Percentiles rank a stretch among this genome's conserved stretches.
Conservation (phyloP, 2,329 filamentous ascomycete species). For the Arthrobotrys entomopaga region DNA sequence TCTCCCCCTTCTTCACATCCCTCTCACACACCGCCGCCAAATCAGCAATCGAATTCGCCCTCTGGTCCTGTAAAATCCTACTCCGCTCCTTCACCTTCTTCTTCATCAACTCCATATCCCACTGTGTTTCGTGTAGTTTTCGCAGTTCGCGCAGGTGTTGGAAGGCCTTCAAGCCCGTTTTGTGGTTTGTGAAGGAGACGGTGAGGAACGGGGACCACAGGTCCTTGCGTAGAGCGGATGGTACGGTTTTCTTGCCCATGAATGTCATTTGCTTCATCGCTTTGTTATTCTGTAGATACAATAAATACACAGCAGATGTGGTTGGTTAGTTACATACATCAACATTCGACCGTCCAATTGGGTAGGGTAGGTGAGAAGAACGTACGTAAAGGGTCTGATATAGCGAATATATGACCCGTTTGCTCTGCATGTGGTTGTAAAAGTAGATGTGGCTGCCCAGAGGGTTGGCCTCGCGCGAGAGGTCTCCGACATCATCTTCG, state of each 20-base stretch:
- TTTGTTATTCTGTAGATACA: conserved; percentile 64
- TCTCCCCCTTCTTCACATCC: conserved; percentile 34
- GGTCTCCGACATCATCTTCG: conserved; percentile 36
- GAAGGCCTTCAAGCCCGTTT: conserved; percentile 70
- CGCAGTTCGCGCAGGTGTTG: conserved; percentile 74
- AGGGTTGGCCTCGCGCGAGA: conserved; percentile 40
- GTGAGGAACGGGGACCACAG: conserved; percentile 73
- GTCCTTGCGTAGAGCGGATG: conserved; percentile 73
- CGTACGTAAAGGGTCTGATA: conserved; percentile 61
- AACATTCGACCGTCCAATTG: neutral
- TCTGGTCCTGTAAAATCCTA: conserved; percentile 69
- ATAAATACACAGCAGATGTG: neutral
- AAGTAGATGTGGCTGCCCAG: conserved; percentile 62
- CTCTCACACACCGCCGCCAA: conserved; percentile 67
- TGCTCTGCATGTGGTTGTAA: conserved; percentile 62
- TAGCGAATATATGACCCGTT: conserved; percentile 63
- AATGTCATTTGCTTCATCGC: conserved; percentile 71
- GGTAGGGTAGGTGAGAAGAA: neutral
- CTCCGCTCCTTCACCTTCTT: conserved; percentile 65
- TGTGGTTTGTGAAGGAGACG: conserved; percentile 69
- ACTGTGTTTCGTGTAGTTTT: conserved; percentile 71
- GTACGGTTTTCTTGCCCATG: conserved; percentile 75
- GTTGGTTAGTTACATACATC: neutral
- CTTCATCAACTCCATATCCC: conserved; percentile 66
- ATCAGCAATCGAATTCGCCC: conserved; percentile 72